Percentiles rank a stretch among this genome's conserved stretches.
phyloP scores from a whole-genome alignment of 306 rosid genomes.

The Potentilla sterilis region DNA sequence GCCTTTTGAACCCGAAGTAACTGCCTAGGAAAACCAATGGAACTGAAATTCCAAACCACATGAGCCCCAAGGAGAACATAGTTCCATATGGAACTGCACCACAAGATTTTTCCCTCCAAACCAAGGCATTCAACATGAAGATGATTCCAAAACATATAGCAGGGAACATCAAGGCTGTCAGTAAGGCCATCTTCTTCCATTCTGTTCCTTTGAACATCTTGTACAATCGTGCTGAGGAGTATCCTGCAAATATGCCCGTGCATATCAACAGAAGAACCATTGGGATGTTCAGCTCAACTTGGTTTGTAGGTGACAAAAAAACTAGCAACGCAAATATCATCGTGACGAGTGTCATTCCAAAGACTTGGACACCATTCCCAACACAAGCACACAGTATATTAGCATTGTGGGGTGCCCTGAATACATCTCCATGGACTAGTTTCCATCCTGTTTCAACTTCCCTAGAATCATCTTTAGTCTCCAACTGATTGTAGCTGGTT shows the following conservation, averaged over 20 bases:
- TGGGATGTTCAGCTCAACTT: conserved; percentile 96
- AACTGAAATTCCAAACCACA: conserved; percentile 94
- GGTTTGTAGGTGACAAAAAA: conserved; percentile 87
- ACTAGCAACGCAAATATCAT: conserved; percentile 93
- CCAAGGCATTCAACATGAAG: conserved; percentile 82
- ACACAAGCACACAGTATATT: conserved; percentile 79
- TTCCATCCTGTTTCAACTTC: conserved; percentile 97
- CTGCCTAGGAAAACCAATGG: conserved; percentile 95
- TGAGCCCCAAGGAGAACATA: conserved; percentile 76
- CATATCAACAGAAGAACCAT: conserved; percentile 96
- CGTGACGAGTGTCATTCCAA: conserved; percentile 89
- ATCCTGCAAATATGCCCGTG: conserved; percentile 93
- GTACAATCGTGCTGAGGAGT: conserved; percentile 93
- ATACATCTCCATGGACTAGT: conserved; percentile 90
- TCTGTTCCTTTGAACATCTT: conserved; percentile 95
- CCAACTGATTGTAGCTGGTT: conserved; percentile 91
- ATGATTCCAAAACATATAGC: conserved; percentile 70
- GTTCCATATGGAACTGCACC: conserved; percentile 95
- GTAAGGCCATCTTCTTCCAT: conserved; percentile 87
- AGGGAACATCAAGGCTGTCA: conserved; percentile 92
- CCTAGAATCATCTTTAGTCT: conserved; percentile 93
- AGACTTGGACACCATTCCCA: conserved; percentile 92
- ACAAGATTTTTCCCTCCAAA: conserved; percentile 89
- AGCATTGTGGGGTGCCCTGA: conserved; percentile 84
- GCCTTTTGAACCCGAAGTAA: conserved; percentile 81